These are phyloP conservation scores for Pestalotiopsis sp. DNA, from an alignment of 2,329 filamentous ascomycete genomes.

Conservation along the genomic window DNA sequence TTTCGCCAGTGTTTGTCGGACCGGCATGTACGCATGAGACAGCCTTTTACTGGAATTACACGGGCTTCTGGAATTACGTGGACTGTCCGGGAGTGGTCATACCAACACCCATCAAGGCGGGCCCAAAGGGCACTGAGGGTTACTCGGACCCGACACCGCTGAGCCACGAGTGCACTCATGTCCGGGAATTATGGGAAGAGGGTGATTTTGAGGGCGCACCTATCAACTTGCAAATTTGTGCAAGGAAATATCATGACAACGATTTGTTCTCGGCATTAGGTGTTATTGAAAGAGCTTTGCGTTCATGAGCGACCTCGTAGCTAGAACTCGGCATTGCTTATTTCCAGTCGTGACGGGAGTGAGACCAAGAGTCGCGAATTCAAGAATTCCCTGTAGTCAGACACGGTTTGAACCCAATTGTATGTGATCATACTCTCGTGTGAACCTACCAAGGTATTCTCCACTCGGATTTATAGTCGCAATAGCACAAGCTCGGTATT, in stretches of 20 bases:
- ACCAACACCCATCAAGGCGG: not conserved
- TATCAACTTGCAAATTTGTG: not conserved
- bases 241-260: not conserved
- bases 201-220: not conserved
- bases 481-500: too few relatives aligned
- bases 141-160: not conserved
- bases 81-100: not conserved
- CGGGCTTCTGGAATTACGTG: not conserved
- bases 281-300: not conserved
- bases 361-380: too few relatives aligned
- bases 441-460: too few relatives aligned
- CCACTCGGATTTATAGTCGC: too few relatives aligned
- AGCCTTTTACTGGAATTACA: not conserved
- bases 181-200: not conserved
- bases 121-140: not conserved
- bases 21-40: not conserved
- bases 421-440: too few relatives aligned
- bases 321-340: too few relatives aligned
- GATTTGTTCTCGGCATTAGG: not conserved
- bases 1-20: not conserved
- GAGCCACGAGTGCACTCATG: not conserved
- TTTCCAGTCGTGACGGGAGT: too few relatives aligned
- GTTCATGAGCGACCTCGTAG: not conserved
- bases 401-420: too few relatives aligned
- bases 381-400: too few relatives aligned